phyloP scores from a whole-genome alignment of 2,329 filamentous ascomycete species.

The Trichoderma asperellum region DNA sequence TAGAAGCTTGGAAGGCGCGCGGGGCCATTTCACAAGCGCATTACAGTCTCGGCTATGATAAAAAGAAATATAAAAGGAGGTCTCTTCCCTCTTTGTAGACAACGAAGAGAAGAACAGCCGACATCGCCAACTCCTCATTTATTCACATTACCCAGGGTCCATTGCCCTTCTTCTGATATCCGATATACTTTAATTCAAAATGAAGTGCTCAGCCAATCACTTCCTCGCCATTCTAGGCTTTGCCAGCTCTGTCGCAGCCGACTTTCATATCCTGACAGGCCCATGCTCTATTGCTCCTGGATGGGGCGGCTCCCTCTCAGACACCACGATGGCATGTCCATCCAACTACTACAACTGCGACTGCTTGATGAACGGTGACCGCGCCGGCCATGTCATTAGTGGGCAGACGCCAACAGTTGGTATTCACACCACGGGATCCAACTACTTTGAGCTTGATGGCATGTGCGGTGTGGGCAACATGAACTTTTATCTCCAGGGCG shows the following conservation, averaged over 20 bases:
- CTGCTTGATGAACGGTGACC: neutral
- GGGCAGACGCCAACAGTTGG: neutral
- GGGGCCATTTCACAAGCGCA: neutral
- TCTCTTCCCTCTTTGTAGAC: neutral
- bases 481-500: constrained; percentile 16
- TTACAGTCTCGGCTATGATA: neutral
- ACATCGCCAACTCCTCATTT: no score
- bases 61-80: neutral
- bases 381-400: constrained; percentile 1
- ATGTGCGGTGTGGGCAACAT: constrained; percentile 13
- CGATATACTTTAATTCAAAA: neutral
- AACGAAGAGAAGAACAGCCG: neutral
- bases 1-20: neutral
- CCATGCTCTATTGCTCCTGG: constrained; percentile 18
- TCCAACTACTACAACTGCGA: constrained; percentile 16
- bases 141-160: neutral
- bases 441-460: constrained; percentile 13
- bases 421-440: neutral
- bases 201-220: constrained; percentile 1
- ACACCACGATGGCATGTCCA: constrained; percentile 2
- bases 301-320: neutral
- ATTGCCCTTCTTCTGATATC: neutral
- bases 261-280: constrained; percentile 10
- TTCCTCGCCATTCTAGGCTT: neutral
- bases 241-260: neutral